These are phyloP conservation scores for Cercospora janseana DNA, from an alignment of 2,329 filamentous ascomycete genomes.

Conservation along the genomic window DNA sequence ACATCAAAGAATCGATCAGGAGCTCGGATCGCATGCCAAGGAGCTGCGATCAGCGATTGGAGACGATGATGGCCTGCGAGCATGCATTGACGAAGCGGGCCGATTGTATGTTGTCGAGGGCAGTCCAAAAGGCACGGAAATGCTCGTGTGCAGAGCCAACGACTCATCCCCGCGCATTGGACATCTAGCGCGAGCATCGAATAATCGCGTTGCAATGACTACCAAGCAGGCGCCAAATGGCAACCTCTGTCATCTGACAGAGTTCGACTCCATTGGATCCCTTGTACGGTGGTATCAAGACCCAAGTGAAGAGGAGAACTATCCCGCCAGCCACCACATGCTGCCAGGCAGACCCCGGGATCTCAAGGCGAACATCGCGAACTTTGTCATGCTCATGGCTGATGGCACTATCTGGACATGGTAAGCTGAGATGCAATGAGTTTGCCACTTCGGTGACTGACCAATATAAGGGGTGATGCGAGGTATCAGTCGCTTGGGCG, in stretches of 20 bases:
- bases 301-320: conserved; percentile 26
- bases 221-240: conserved; percentile 32
- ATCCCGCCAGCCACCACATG: conserved; percentile 29
- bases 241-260: conserved; percentile 29
- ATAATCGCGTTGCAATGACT: conserved; percentile 32
- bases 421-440: background rate
- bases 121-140: background rate
- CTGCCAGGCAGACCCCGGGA: conserved; percentile 34
- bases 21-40: conserved; percentile 4
- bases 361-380: conserved; percentile 40
- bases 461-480: conserved; percentile 56
- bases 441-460: background rate
- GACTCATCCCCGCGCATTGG: conserved; percentile 27
- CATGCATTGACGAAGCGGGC: conserved; percentile 30
- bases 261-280: conserved; percentile 31
- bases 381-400: conserved; percentile 41
- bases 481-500: conserved; percentile 61
- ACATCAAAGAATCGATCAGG: conserved; percentile 20
- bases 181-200: conserved; percentile 32
- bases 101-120: conserved; percentile 25
- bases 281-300: conserved; percentile 33
- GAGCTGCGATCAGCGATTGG: conserved; percentile 27
- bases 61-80: conserved; percentile 36
- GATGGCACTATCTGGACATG: conserved; percentile 40
- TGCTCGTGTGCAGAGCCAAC: conserved; percentile 9